Base-by-base conservation (phyloP, 75 land plant species). In the Ceratopteris richardii region DNA sequence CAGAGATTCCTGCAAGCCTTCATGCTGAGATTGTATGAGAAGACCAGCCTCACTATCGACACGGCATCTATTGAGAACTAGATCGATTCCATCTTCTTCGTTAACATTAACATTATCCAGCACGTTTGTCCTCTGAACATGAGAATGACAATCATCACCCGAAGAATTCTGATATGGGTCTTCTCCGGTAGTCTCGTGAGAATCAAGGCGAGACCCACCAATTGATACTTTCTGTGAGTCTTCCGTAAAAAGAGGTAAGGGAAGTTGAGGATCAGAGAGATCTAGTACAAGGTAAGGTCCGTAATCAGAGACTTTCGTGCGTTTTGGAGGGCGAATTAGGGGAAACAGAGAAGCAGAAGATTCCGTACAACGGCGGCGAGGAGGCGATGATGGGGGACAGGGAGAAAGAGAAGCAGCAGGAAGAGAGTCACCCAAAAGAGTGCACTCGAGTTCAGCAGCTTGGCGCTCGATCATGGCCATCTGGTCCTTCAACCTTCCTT, bases 1-100 rank as follows among this genome's bases (percentile, higher is more conserved):
- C 29, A 88, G 64, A 1, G 94, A 83, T 63, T 77, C 88, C 58
- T 66, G 82, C 1, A 78, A 75, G 14, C 88, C 62, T 55, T 77
- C 58, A 16, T 22, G 26, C 20, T 63, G 56, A 6, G 78, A 52
- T 54, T 66, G 79, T 29, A 66, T 52, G 26, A 69, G 56, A 42
- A 75, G 41, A 1, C 71, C 69, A 0, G 73, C 79, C 31, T 70
- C 79, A 23, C 71, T 67, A 57, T 75, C 64, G 28, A 23, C 23
- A 54, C 66, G 21, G 29, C 44, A 27, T 54, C 58, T 54, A 27
- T 44, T 13, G 23, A 10, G 16, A 25, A 58, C 58, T 44, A 14
- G 22, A 41, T 54, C 9, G 12, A 26, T 6, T 26, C 21, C 43
- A 6, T 54, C 51, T n/a, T 33, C 30, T 21, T 33, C 37, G 37